Percentiles rank a stretch among this genome's conserved stretches.
These are phyloP conservation scores for Irpex lacteus DNA, from an alignment of 1,284 basidiomycete species.

Conservation along the genomic window DNA sequence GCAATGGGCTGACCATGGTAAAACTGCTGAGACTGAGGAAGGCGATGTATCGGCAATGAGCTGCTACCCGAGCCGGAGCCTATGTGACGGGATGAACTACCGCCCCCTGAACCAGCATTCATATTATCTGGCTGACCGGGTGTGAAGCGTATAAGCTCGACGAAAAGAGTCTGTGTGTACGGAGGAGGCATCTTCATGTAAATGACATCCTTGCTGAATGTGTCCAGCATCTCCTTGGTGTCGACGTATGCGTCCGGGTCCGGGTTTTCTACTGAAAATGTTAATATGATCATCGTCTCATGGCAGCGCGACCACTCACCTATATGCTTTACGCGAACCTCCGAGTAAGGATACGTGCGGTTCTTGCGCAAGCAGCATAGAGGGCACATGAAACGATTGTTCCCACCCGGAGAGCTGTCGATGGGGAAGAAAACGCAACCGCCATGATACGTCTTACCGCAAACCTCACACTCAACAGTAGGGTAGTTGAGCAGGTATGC, in stretches of 20 bases:
- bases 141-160: conserved; percentile 67
- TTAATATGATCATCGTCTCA: conserved; percentile 11
- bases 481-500: conserved; percentile 55
- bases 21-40: not conserved
- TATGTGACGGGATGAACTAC: not conserved
- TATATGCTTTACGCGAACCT: conserved; percentile 65
- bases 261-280: conserved; percentile 35
- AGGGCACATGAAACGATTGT: conserved; percentile 58
- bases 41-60: not conserved
- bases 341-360: conserved; percentile 63
- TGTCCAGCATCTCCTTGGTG: conserved; percentile 69
- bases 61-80: conserved; percentile 18
- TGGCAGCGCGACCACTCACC: conserved; percentile 41
- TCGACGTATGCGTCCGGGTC: conserved; percentile 62
- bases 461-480: conserved; percentile 63
- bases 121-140: conserved; percentile 44
- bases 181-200: conserved; percentile 65
- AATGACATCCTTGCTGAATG: conserved; percentile 67
- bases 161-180: conserved; percentile 63
- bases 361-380: conserved; percentile 74
- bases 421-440: conserved; percentile 72
- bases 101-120: conserved; percentile 21
- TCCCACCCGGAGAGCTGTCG: conserved; percentile 30
- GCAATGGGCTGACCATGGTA: conserved; percentile 25
- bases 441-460: conserved; percentile 66